Percentiles rank a stretch among this genome's conserved stretches.
phyloP scores from a whole-genome alignment of 139 green algal genomes.

The Chlorella vulgaris region DNA sequence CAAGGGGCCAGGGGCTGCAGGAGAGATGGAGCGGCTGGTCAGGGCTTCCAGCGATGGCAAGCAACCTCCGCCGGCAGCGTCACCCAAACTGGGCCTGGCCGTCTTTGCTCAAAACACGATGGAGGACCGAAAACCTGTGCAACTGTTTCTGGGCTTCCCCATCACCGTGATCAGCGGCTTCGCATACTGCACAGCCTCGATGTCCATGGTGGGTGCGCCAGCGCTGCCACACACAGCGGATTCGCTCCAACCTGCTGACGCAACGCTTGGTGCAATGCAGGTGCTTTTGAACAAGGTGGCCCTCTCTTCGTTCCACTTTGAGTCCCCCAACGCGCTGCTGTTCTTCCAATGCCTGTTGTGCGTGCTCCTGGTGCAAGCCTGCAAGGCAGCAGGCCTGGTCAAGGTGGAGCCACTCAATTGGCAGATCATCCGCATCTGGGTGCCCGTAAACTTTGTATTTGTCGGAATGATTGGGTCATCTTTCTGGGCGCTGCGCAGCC shows the following conservation, averaged over 20 bases:
- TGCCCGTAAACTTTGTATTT: constrained; percentile 95
- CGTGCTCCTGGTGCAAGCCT: constrained; percentile 69
- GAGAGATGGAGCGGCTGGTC: not conserved
- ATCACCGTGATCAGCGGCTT: constrained; percentile 5
- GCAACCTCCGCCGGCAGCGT: not conserved
- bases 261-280: not conserved
- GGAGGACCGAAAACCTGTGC: not conserved
- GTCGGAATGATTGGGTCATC: constrained; percentile 86
- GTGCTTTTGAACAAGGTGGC: constrained; percentile 88
- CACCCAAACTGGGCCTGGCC: not conserved
- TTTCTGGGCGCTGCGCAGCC: constrained; percentile 80
- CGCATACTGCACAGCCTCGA: constrained; percentile 40
- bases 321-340: constrained; percentile 73
- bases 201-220: constrained; percentile 47
- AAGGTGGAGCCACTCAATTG: constrained; percentile 70
- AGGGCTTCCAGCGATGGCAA: not conserved
- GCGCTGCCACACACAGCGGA: not conserved
- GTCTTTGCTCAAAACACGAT: too few species aligned
- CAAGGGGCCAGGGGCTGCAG: not conserved
- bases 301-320: constrained; percentile 81
- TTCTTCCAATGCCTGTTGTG: constrained; percentile 83
- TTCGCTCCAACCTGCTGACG: not conserved
- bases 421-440: constrained; percentile 64
- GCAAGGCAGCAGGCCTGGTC: constrained; percentile 60
- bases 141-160: constrained; percentile 19